These are phyloP conservation scores for Pestalotiopsis sp. DNA, from an alignment of 2,329 filamentous ascomycete species.

Conservation along the genomic window DNA sequence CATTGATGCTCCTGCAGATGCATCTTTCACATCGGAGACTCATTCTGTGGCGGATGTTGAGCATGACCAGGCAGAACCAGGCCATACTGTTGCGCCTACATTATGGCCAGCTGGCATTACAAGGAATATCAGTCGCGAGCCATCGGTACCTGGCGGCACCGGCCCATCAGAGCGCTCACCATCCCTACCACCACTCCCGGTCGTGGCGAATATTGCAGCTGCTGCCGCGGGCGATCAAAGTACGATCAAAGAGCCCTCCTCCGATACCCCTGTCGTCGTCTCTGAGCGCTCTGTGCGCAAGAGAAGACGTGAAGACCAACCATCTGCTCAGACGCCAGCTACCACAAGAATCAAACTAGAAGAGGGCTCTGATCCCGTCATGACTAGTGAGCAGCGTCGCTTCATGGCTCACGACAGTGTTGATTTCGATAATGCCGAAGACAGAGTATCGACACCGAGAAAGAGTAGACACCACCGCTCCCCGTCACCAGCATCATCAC, in stretches of 20 bases:
- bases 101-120: not conserved
- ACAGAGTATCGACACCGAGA: constrained; percentile 44
- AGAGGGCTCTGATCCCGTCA: constrained; percentile 31
- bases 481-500: not conserved
- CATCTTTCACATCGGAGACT: constrained; percentile 26
- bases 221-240: not conserved
- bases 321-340: constrained; percentile 23
- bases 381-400: constrained; percentile 26
- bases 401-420: constrained; percentile 57
- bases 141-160: not conserved
- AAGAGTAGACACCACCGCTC: constrained; percentile 29
- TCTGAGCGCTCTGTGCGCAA: constrained; percentile 53
- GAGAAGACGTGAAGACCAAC: constrained; percentile 39
- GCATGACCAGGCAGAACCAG: not conserved
- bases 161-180: not conserved
- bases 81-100: not conserved
- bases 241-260: constrained; percentile 55
- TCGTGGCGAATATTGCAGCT: not conserved
- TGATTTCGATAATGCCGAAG: constrained; percentile 57
- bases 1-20: constrained; percentile 17
- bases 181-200: constrained; percentile 32
- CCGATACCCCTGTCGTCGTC: constrained; percentile 53
- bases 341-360: constrained; percentile 46
- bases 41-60: constrained; percentile 6
- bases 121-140: not conserved